Percentiles rank a stretch among this genome's conserved stretches.
Evolutionary conservation across 2,329 filamentous ascomycete genomes (phyloP).

Genomic region (Fusarium chuoi): DNA sequence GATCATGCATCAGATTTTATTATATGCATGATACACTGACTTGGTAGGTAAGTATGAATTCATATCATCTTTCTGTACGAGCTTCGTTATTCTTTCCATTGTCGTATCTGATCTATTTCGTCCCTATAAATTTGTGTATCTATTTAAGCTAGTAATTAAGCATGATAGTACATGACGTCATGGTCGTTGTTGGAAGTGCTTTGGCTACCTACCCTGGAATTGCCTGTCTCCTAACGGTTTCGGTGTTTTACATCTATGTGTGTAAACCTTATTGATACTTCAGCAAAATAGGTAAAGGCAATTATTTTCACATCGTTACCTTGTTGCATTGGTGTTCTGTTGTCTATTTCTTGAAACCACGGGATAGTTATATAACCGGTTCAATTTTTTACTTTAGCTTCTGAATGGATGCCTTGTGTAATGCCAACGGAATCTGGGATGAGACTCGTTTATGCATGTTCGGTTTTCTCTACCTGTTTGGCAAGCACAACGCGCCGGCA

Average conservation of each 20-base stretch:
- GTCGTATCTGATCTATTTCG: background rate
- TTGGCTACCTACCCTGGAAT: background rate
- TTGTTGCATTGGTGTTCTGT: background rate
- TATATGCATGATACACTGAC: background rate
- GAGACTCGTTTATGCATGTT: background rate
- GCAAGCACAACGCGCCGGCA: background rate
- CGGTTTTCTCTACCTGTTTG: no score
- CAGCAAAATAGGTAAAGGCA: background rate
- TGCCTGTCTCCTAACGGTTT: background rate
- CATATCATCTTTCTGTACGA: background rate
- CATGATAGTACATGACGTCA: slow-evolving; percentile 19
- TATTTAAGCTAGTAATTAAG: slow-evolving; percentile 23
- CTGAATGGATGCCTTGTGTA: no score
- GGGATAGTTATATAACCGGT: background rate
- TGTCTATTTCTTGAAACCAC: background rate
- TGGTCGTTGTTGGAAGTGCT: background rate
- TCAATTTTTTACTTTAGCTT: background rate
- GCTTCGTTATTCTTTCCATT: background rate
- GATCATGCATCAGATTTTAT: slow-evolving; percentile 4
- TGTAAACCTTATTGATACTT: background rate
- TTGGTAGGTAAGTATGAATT: background rate
- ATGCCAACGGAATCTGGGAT: no score
- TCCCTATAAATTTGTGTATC: background rate
- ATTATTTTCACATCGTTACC: background rate
- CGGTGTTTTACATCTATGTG: background rate